Conservation (phyloP, 345 rosid genomes). For the Nasturtium officinale region DNA sequence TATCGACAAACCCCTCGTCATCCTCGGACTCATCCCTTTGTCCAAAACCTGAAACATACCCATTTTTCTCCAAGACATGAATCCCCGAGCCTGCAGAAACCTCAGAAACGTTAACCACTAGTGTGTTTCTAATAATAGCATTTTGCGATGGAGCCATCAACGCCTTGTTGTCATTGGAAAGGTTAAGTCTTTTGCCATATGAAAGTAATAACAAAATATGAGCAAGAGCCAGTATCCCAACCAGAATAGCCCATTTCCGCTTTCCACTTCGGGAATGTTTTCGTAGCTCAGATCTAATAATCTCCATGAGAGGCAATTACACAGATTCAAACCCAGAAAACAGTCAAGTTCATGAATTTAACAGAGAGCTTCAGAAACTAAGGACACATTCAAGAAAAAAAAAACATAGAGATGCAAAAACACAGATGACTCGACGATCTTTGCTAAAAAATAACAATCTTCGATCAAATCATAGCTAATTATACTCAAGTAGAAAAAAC, state of each 20-base stretch:
- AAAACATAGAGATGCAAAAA: neutral
- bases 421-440: neutral
- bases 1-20: conserved; percentile 42
- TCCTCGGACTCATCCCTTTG: conserved; percentile 30
- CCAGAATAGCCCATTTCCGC: conserved; percentile 59
- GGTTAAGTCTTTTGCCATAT: conserved; percentile 47
- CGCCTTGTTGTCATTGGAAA: conserved; percentile 46
- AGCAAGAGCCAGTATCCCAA: conserved; percentile 56
- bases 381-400: conserved; percentile 14
- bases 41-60: conserved; percentile 23
- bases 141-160: conserved; percentile 47
- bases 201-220: conserved; percentile 59
- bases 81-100: conserved; percentile 27
- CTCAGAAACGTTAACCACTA: conserved; percentile 54
- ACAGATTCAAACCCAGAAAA: conserved; percentile 23
- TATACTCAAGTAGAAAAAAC: neutral
- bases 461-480: neutral
- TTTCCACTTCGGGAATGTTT: conserved; percentile 48
- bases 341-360: conserved; percentile 4
- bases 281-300: conserved; percentile 41
- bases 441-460: neutral
- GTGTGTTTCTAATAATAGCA: conserved; percentile 59
- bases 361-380: conserved; percentile 5
- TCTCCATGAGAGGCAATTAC: conserved; percentile 48
- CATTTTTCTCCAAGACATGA: conserved; percentile 40